Percentiles rank a stretch among this genome's conserved stretches.
Evolutionary conservation across 140 eudicot genomes (phyloP).

Genomic region (Erigeron philadelphicus): DNA sequence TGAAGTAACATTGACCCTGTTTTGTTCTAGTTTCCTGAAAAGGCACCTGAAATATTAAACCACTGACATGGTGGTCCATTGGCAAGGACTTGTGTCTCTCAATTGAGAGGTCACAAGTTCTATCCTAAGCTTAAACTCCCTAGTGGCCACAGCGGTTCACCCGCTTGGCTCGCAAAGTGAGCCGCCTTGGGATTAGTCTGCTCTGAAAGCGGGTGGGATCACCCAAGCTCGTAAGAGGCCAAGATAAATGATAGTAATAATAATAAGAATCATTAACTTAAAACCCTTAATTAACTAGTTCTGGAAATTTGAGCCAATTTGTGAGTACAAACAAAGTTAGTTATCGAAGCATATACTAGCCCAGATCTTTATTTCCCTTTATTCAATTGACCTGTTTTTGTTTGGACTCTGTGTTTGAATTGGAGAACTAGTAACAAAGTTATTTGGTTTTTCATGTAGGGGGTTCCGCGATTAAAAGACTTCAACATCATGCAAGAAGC

Average conservation of each 20-base stretch:
- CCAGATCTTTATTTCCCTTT: background rate
- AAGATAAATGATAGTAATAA: no score
- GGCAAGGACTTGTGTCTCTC: no score
- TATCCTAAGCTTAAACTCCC: no score
- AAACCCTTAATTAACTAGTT: background rate
- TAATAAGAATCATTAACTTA: no score
- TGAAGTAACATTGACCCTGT: background rate
- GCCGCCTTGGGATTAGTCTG: no score
- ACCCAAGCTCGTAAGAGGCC: no score
- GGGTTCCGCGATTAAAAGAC: conserved; percentile 38
- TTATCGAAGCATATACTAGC: background rate
- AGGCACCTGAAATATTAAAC: background rate
- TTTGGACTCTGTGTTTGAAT: background rate
- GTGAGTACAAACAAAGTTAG: background rate
- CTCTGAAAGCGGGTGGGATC: no score
- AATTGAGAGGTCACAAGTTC: no score
- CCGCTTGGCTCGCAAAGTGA: no score
- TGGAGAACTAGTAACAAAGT: conserved; percentile 8
- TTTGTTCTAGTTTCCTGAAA: background rate
- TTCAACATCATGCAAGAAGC: conserved; percentile 62
- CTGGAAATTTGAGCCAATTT: background rate
- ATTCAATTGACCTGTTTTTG: background rate
- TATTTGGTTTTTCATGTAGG: conserved; percentile 39
- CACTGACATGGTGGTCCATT: no score
- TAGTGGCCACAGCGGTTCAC: no score